Evolutionary conservation across 257 asterid genomes (phyloP), one percentile per base, ranked within the genome.

Genomic region (Paraleonurus japonicus): DNA sequence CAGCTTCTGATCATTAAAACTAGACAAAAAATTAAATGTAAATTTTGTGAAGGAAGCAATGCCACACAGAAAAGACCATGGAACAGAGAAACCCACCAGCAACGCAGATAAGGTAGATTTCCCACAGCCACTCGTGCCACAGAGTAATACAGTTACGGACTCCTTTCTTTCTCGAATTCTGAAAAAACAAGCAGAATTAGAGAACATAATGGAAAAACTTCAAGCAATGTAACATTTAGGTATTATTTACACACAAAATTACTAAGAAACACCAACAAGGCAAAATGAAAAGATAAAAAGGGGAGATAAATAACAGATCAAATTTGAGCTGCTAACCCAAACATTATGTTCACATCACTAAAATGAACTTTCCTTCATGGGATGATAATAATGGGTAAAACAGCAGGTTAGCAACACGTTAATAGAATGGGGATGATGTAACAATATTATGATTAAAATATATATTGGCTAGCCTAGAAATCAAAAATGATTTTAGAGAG

Each of bases 41-140:
- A 43, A 74, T 7, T 50, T 41, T 12, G 10, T 23, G 23, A 30
- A 32, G 11, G 33, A 63, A 61, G 32, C 45, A 72, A 64, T 67
- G 59, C 45, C 63, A 32, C 19, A 43, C 16, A 69, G 41, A 62
- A 27, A 16, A 55, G 37, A 60, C 48, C 20, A 24, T 28, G 75
- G 57, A 66, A 68, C 41, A 28, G 12, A 62, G 74, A 57, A 63
- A 73, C 91, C 65, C 77, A 95, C 99, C 95, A 95, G 95, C 84
- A 95, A 88, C 32, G 99, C 99, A 72, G 99, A 95, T 78, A 95
- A 86, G 63, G 99, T 95, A 75, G 99, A 95, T 85, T 95, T 95
- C 71, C 99, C 99, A 75, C 99, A 95, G 73, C 99, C 99, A 79
- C 99, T 92, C 4, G 99, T 88, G 59, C 99, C 99, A 78, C 99